Evolutionary conservation across 371 early-diverging fungal genomes (phyloP).

Genomic region (Mucor plumbeus): DNA sequence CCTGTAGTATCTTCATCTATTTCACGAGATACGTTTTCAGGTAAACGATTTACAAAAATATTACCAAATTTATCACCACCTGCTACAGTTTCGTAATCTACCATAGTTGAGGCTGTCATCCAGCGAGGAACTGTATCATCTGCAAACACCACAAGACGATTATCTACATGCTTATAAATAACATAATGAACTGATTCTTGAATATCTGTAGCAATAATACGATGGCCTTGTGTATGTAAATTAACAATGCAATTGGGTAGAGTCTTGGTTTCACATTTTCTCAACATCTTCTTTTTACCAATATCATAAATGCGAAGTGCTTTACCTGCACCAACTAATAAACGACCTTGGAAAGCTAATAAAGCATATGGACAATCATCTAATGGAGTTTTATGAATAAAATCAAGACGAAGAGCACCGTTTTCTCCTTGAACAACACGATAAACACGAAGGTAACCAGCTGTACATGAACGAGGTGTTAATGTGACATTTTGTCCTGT

Average conservation of each 20-base stretch:
- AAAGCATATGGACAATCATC: slow-evolving; percentile 90
- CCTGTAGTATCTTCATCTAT: slow-evolving; percentile 91
- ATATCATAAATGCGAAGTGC: slow-evolving; percentile 90
- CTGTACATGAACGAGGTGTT: slow-evolving; percentile 71
- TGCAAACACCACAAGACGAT: slow-evolving; percentile 87
- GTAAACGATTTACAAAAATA: slow-evolving; percentile 80
- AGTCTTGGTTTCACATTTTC: slow-evolving; percentile 85
- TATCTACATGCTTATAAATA: slow-evolving; percentile 73
- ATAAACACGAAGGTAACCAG: slow-evolving; percentile 81
- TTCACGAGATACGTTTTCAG: slow-evolving; percentile 66
- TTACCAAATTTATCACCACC: slow-evolving; percentile 98
- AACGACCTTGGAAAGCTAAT: slow-evolving; percentile 85
- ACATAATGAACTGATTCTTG: slow-evolving; percentile 90
- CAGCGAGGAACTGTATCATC: slow-evolving; percentile 94
- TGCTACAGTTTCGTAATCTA: slow-evolving; percentile 94
- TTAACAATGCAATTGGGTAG: slow-evolving; percentile 79
- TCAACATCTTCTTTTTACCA: slow-evolving; percentile 89
- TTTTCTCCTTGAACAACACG: slow-evolving; percentile 68
- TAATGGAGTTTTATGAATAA: slow-evolving; percentile 85
- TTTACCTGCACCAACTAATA: slow-evolving; percentile 90
- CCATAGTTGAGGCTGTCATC: slow-evolving; percentile 77
- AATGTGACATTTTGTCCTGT: slow-evolving; percentile 78
- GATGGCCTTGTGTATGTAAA: slow-evolving; percentile 84
- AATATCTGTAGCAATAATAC: slow-evolving; percentile 85
- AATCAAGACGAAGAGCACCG: slow-evolving; percentile 57